These are phyloP conservation scores for Ustilago bromivora DNA, from an alignment of 1,284 basidiomycete genomes.

Conservation along the genomic window DNA sequence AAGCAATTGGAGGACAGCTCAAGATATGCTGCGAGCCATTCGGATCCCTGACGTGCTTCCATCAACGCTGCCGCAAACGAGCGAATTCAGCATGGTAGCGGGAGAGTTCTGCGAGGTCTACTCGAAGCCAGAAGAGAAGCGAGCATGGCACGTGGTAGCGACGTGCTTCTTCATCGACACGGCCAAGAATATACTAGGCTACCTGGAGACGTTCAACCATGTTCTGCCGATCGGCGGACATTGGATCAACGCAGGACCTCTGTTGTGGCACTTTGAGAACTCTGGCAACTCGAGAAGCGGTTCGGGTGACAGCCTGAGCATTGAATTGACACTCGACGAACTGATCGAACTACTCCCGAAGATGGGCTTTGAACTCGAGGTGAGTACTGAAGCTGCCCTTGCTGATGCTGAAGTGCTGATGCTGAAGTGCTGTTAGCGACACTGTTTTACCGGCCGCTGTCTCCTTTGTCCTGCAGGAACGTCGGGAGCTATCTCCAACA, in stretches of 20 bases:
- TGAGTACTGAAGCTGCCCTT: constrained; percentile 70
- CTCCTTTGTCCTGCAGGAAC: constrained; percentile 75
- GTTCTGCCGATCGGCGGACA: constrained; percentile 60
- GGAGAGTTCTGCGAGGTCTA: constrained; percentile 67
- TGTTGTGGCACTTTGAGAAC: constrained; percentile 97
- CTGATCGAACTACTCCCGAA: constrained; percentile 80
- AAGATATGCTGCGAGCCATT: constrained; percentile 60
- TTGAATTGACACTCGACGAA: constrained; percentile 90
- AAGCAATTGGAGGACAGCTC: constrained; percentile 62
- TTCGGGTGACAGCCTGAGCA: constrained; percentile 60
- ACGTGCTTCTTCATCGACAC: constrained; percentile 99
- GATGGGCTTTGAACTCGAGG: constrained; percentile 86
- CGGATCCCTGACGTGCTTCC: constrained; percentile 66
- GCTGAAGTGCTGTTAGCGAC: too few relatives aligned
- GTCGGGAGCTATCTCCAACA: constrained; percentile 79
- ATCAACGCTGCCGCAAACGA: constrained; percentile 46
- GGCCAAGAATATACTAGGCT: constrained; percentile 70
- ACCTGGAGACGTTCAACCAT: constrained; percentile 67
- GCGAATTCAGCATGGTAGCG: constrained; percentile 68
- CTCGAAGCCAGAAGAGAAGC: constrained; percentile 74
- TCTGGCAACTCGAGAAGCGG: constrained; percentile 71
- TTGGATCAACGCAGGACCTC: constrained; percentile 76
- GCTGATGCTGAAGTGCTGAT: too few relatives aligned
- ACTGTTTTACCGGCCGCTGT: background rate
- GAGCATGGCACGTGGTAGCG: constrained; percentile 86